A percentile compares a stretch with the other conserved stretches of the same genome.
Evolutionary conservation across 1,139 yeast genomes (phyloP).

Genomic region (Debaryomyces nepalensis): DNA sequence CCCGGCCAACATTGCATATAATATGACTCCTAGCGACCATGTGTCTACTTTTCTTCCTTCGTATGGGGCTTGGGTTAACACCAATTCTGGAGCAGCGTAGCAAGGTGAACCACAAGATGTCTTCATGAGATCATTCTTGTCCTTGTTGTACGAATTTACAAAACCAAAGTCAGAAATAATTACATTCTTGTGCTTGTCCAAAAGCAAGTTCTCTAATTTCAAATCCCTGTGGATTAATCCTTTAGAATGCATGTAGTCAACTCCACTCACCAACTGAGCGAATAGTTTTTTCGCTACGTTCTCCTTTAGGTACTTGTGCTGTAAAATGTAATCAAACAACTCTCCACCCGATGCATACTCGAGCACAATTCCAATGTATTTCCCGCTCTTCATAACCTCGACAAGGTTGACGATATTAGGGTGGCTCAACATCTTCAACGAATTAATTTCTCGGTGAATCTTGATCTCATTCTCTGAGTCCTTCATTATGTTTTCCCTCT

Average conservation of each 20-base stretch:
- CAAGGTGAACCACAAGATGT: slow-evolving; percentile 98
- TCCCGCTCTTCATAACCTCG: slow-evolving; percentile 91
- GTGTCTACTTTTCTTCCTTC: slow-evolving; percentile 95
- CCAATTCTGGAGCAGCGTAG: slow-evolving; percentile 97
- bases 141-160: slow-evolving; percentile 80
- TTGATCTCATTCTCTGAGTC: slow-evolving; percentile 86
- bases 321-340: slow-evolving; percentile 87
- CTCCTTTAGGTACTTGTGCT: slow-evolving; percentile 86
- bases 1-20: slow-evolving; percentile 97
- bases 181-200: slow-evolving; percentile 81
- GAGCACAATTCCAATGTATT: slow-evolving; percentile 92
- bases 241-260: slow-evolving; percentile 83
- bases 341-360: slow-evolving; percentile 99
- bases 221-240: slow-evolving; percentile 84
- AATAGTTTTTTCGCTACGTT: slow-evolving; percentile 82
- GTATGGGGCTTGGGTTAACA: slow-evolving; percentile 83
- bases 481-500: slow-evolving; percentile 81
- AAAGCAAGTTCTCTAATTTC: slow-evolving; percentile 69
- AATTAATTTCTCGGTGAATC: slow-evolving; percentile 91
- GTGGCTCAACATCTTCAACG: slow-evolving; percentile 81
- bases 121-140: slow-evolving; percentile 79
- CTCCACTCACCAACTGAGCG: slow-evolving; percentile 93
- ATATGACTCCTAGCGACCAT: slow-evolving; percentile 95
- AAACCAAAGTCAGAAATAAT: slow-evolving; percentile 86
- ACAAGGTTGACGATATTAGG: slow-evolving; percentile 92